Evolutionary conservation across 139 green algal genomes (phyloP).

Genomic region (Trebouxia sp.): DNA sequence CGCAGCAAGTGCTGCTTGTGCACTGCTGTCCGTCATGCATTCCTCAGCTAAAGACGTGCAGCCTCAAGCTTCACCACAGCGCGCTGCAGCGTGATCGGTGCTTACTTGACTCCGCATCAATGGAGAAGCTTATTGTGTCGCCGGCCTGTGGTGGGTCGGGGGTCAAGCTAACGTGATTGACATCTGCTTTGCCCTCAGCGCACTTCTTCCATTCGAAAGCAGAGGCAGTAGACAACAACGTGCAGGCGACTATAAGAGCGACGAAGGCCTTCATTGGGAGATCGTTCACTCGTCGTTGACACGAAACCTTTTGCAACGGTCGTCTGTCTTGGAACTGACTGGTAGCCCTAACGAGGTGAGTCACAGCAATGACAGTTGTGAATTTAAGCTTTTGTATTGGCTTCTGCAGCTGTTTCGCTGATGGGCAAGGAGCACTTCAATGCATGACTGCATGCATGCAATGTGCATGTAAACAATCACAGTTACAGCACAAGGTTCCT

Average conservation of each 20-base stretch:
- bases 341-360: too few species aligned
- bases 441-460: too few species aligned
- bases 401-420: too few species aligned
- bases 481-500: too few species aligned
- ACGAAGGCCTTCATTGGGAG: not conserved
- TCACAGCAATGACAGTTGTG: too few species aligned
- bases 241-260: not conserved
- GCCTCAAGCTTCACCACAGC: not conserved
- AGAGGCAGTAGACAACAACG: not conserved
- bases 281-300: too few species aligned
- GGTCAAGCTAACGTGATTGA: not conserved
- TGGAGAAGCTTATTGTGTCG: not conserved
- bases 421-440: too few species aligned
- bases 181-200: constrained; percentile 18
- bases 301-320: too few species aligned
- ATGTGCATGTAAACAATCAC: too few species aligned
- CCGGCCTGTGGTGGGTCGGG: constrained; percentile 24
- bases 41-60: not conserved
- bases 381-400: too few species aligned
- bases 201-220: constrained; percentile 23
- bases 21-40: too few species aligned
- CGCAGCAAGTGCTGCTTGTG: not conserved
- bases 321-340: too few species aligned
- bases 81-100: not conserved
- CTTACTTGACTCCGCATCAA: constrained; percentile 23